A percentile compares a stretch with the other conserved stretches of the same genome.
These are phyloP conservation scores for Rhizoclosmatium globosum DNA, from an alignment of 192 early-diverging fungal species.

Conservation along the genomic window DNA sequence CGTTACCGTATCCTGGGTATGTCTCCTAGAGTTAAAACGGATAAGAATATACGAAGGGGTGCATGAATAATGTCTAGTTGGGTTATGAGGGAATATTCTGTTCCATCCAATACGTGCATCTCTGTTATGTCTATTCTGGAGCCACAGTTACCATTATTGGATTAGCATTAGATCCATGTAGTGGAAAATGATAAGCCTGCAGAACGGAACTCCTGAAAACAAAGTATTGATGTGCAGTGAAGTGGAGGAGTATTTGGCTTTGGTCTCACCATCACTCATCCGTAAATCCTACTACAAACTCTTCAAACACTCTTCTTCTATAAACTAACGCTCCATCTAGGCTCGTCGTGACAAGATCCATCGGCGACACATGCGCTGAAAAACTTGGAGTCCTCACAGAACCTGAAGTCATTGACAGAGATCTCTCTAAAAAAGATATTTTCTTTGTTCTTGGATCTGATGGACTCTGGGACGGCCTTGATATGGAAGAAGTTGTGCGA, in stretches of 20 bases:
- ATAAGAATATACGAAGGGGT: no score
- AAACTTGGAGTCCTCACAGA: slow-evolving; percentile 55
- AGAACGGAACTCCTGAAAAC: neutral
- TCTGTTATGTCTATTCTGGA: neutral
- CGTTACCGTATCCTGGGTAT: slow-evolving; percentile 63
- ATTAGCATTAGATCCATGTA: no score
- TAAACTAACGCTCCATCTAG: slow-evolving; percentile 23
- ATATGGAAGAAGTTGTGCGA: slow-evolving; percentile 42
- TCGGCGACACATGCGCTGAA: slow-evolving; percentile 57
- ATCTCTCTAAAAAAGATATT: slow-evolving; percentile 40
- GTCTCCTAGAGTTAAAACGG: no score
- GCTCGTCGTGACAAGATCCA: slow-evolving; percentile 56
- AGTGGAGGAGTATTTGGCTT: no score
- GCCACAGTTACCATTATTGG: neutral
- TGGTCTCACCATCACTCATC: no score
- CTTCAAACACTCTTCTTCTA: neutral
- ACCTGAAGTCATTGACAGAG: slow-evolving; percentile 50
- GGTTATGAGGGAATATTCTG: no score
- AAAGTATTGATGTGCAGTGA: slow-evolving; percentile 5
- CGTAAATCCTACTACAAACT: neutral
- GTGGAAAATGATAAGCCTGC: no score
- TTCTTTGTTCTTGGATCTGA: slow-evolving; percentile 60
- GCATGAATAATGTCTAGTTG: no score
- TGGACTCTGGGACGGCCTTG: slow-evolving; percentile 63
- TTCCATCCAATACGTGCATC: neutral